A percentile compares a stretch with the other conserved stretches of the same genome.
These are phyloP conservation scores for Rubus parviflorus DNA, from an alignment of 306 rosid species.

Conservation along the genomic window DNA sequence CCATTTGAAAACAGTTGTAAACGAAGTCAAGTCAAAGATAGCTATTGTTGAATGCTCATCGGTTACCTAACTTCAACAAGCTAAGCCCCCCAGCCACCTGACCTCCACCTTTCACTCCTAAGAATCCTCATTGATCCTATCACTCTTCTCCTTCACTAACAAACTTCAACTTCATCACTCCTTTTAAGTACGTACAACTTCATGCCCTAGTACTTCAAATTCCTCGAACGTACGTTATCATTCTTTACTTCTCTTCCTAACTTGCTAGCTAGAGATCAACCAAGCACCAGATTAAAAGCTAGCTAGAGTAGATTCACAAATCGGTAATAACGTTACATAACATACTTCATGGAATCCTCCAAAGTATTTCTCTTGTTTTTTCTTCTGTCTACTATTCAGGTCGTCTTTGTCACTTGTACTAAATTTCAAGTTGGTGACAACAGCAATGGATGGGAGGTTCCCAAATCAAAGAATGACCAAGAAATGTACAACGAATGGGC, in stretches of 20 bases:
- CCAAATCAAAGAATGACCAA: slow-evolving; percentile 34
- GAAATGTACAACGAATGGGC: slow-evolving; percentile 68
- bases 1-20: neutral
- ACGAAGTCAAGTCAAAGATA: neutral
- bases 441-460: slow-evolving; percentile 61
- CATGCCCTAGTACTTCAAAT: neutral
- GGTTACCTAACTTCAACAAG: neutral
- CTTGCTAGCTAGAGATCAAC: neutral
- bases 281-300: neutral
- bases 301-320: neutral
- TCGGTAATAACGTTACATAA: neutral
- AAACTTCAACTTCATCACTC: slow-evolving; percentile 26
- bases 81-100: neutral
- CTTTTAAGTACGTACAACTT: slow-evolving; percentile 29
- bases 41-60: neutral
- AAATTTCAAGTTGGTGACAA: slow-evolving; percentile 63
- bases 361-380: slow-evolving; percentile 31
- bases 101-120: slow-evolving; percentile 46
- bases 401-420: slow-evolving; percentile 29
- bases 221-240: neutral
- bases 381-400: slow-evolving; percentile 21
- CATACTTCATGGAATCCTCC: slow-evolving; percentile 23
- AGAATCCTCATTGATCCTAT: slow-evolving; percentile 18
- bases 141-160: slow-evolving; percentile 35
- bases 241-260: neutral